Evolutionary conservation across 345 rosid genomes (phyloP), one percentile per base, ranked within the genome.

Genomic region (Turritis glabra): DNA sequence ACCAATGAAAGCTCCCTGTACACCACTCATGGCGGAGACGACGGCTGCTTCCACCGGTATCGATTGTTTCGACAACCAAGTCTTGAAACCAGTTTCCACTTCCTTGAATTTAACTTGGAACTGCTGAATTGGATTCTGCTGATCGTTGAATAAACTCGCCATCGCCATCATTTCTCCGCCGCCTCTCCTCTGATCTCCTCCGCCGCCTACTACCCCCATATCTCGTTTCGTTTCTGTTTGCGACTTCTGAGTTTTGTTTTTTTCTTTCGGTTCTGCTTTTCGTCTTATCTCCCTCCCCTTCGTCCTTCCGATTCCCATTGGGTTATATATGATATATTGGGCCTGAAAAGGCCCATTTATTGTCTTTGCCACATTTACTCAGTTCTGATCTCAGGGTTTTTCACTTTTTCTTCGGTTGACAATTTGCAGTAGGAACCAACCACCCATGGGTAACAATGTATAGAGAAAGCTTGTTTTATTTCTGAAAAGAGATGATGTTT

Each of bases 1-100:
- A 3, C 98, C 98, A 37, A 93, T 88, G 37, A 89, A 88, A 32
- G 90, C 98, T 50, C 98, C 97, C 69, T 93, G 96, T 6, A 73
- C 75, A 3, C 84, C 89, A 64, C 85, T 76, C 82, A 92, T 87
- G 84, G 85, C 83, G 35, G 92, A 78, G 15, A 89, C 96, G 30
- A 93, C 86, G 48, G 89, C 90, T 8, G 91, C 96, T 76, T 93
- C 98, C 13, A 91, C 87, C 1, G 92, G 79, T 27, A 89, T 50
- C 10, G 94, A 79, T 77, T 93, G 98, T 80, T 82, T 83, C 25
- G 98, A 84, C 37, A 91, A 74, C 98, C 98, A 93, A 2, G 81
- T 32, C 85, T 81, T 85, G 82, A 89, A 87, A 51, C 84, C 82
- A 23, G 35, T 66, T 79, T 93, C 92, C 22, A 88, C 37, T 70